A percentile compares a stretch with the other conserved stretches of the same genome.
These are phyloP conservation scores for Pestalotiopsis sp. DNA, from an alignment of 2,329 filamentous ascomycete species.

Conservation along the genomic window DNA sequence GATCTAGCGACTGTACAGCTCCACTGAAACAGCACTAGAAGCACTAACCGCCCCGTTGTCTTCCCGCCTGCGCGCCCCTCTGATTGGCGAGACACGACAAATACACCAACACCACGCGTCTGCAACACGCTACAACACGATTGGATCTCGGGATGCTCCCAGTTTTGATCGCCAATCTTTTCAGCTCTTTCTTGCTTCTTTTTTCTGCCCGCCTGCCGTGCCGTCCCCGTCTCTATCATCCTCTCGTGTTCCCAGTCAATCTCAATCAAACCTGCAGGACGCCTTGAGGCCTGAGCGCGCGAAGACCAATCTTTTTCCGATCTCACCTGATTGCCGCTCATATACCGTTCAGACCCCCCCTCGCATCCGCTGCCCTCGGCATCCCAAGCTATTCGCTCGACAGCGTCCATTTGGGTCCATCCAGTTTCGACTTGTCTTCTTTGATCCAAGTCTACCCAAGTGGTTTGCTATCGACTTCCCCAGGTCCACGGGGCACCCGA, in stretches of 20 bases:
- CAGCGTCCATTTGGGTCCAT: not conserved
- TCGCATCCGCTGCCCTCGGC: not conserved
- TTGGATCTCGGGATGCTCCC: not conserved
- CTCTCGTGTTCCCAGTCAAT: not conserved
- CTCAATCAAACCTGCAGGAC: conserved; percentile 11
- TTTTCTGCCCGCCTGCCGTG: not conserved
- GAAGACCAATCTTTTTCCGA: conserved; percentile 20
- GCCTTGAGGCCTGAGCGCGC: conserved; percentile 26
- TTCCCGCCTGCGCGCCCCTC: conserved; percentile 14
- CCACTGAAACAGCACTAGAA: conserved; percentile 5
- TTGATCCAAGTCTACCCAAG: not conserved
- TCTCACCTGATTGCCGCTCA: conserved; percentile 15
- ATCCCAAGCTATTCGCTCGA: not conserved
- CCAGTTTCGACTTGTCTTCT: not conserved
- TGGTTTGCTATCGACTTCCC: not conserved
- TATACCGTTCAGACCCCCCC: conserved; percentile 5
- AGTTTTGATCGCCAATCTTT: conserved; percentile 7
- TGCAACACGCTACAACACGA: conserved; percentile 24
- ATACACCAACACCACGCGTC: conserved; percentile 34
- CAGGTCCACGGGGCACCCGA: not conserved
- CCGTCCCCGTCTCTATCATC: not conserved
- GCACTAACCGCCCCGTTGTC: not conserved
- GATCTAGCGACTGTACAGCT: not conserved
- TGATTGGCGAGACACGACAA: conserved; percentile 23
- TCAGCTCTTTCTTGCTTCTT: not conserved